A percentile compares a stretch with the other conserved stretches of the same genome.
These are phyloP conservation scores for Leccinum aurantiacum DNA, from an alignment of 768 basidiomycete genomes.

Conservation along the genomic window DNA sequence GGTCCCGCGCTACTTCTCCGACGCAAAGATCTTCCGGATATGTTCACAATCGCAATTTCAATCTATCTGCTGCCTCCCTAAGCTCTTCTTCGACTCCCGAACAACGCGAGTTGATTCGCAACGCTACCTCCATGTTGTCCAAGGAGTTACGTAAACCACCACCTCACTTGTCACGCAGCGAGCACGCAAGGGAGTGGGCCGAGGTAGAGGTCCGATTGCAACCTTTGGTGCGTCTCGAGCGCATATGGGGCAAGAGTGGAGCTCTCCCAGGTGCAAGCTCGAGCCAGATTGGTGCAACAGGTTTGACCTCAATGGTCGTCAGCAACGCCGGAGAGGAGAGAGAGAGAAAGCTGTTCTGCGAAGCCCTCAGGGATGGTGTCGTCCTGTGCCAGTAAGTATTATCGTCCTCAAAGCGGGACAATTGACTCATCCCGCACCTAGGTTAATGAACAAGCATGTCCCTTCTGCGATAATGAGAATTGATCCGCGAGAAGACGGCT, in stretches of 20 bases:
- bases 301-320: conserved; percentile 36
- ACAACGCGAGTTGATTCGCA: conserved; percentile 66
- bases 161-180: conserved; percentile 49
- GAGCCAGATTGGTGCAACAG: conserved; percentile 37
- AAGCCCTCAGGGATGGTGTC: conserved; percentile 80
- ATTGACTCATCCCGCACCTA: conserved; percentile 29
- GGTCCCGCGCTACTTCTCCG: conserved; percentile 46
- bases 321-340: conserved; percentile 67
- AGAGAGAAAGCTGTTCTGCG: conserved; percentile 70
- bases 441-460: conserved; percentile 78
- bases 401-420: conserved; percentile 8
- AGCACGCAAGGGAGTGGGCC: conserved; percentile 62
- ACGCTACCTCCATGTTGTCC: conserved; percentile 62
- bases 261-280: conserved; percentile 40
- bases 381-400: conserved; percentile 84
- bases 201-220: conserved; percentile 71
- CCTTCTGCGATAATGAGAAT: conserved; percentile 59
- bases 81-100: conserved; percentile 50
- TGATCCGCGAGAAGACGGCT: conserved; percentile 65
- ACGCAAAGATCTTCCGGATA: conserved; percentile 43
- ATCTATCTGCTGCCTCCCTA: conserved; percentile 60
- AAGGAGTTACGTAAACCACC: conserved; percentile 66
- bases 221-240: conserved; percentile 63
- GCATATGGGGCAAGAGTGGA: conserved; percentile 73
- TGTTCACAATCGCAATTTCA: conserved; percentile 55